These are phyloP conservation scores for Salix dunnii DNA, from an alignment of 345 rosid species.

Conservation along the genomic window DNA sequence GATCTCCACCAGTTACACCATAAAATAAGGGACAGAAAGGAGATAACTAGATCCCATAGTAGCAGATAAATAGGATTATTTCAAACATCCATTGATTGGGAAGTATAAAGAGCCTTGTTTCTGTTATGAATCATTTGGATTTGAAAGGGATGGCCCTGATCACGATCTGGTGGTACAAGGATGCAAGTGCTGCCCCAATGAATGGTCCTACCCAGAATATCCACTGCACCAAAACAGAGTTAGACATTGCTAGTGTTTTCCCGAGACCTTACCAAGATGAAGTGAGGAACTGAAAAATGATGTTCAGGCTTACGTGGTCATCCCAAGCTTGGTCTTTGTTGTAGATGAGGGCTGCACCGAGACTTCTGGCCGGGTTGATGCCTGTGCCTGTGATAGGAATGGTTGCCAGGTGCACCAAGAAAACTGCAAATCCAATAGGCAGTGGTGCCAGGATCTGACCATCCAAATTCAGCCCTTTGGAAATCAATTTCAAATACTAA, in stretches of 20 bases:
- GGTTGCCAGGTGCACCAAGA: conserved; percentile 51
- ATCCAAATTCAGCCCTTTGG: neutral
- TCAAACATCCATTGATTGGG: neutral
- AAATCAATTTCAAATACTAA: neutral
- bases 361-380: conserved; percentile 52
- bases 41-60: neutral
- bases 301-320: conserved; percentile 32
- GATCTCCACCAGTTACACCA: neutral
- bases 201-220: conserved; percentile 27
- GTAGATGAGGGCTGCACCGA: conserved; percentile 49
- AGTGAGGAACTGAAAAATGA: neutral
- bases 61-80: neutral
- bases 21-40: neutral
- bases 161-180: conserved; percentile 19
- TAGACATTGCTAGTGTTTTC: neutral
- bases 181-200: conserved; percentile 20
- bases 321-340: conserved; percentile 44
- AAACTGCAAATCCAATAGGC: conserved; percentile 53
- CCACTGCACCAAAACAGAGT: conserved; percentile 12
- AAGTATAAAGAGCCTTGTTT: neutral
- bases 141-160: conserved; percentile 21
- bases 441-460: conserved; percentile 48
- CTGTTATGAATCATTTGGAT: conserved; percentile 1
- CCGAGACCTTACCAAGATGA: neutral
- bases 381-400: conserved; percentile 51